Evolutionary conservation across 441 rosid genomes (phyloP).

Genomic region (Mallotus japonicus): DNA sequence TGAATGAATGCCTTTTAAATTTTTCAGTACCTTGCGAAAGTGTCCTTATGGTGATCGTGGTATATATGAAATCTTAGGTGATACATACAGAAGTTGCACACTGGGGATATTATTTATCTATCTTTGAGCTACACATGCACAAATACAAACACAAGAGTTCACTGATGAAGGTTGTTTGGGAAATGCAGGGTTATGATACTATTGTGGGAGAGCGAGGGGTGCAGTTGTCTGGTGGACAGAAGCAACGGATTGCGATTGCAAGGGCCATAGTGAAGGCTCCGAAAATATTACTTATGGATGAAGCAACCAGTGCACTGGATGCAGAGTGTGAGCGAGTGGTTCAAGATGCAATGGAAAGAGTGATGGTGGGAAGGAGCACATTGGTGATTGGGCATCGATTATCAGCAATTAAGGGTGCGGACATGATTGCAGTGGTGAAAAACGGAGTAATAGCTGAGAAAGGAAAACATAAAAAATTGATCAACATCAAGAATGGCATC

Average conservation of each 20-base stretch:
- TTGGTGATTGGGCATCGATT: constrained; percentile 60
- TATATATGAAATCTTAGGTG: too few relatives aligned
- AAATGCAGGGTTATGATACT: constrained; percentile 55
- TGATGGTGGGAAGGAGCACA: constrained; percentile 49
- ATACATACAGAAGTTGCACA: too few relatives aligned
- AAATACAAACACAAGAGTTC: too few relatives aligned
- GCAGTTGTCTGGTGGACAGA: constrained; percentile 72
- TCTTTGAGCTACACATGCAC: too few relatives aligned
- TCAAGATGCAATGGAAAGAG: constrained; percentile 53
- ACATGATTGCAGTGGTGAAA: constrained; percentile 52
- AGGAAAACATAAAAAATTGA: constrained; percentile 50
- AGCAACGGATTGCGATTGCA: constrained; percentile 64
- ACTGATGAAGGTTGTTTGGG: not conserved
- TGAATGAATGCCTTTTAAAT: not conserved
- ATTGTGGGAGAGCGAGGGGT: constrained; percentile 68
- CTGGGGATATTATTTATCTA: too few relatives aligned
- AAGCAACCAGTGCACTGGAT: constrained; percentile 71
- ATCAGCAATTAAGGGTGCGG: constrained; percentile 49
- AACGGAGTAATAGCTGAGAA: constrained; percentile 61
- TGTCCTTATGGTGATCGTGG: too few relatives aligned
- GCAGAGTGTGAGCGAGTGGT: constrained; percentile 59
- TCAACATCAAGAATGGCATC: constrained; percentile 46
- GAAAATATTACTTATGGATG: constrained; percentile 51
- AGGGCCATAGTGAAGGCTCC: constrained; percentile 60
- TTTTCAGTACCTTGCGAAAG: too few relatives aligned